Evolutionary conservation across 768 basidiomycete species (phyloP).

Genomic region (Holtermanniella nyarrowii): DNA sequence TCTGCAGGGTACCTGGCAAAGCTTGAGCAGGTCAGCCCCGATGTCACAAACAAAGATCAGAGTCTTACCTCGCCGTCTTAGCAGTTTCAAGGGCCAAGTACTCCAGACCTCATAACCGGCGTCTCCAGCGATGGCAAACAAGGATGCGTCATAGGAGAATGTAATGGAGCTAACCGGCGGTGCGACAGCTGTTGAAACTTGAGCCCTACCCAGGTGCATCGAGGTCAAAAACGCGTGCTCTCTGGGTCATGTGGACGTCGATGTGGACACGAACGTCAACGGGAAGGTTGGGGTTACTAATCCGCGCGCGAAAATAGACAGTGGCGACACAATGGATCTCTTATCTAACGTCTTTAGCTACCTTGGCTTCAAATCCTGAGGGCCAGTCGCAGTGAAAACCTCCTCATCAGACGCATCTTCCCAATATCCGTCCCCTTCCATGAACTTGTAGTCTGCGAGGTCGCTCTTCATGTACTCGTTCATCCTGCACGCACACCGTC

Average conservation of each 20-base stretch:
- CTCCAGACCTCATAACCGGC: conserved; percentile 36
- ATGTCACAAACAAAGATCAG: neutral
- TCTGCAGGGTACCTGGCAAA: conserved; percentile 30
- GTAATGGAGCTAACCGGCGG: conserved; percentile 27
- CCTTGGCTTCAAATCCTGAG: conserved; percentile 10
- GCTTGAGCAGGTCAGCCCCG: conserved; percentile 11
- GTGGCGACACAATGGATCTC: conserved; percentile 18
- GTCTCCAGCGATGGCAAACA: conserved; percentile 34
- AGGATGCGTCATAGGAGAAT: conserved; percentile 27
- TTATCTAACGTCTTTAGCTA: conserved; percentile 14
- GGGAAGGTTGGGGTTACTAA: neutral
- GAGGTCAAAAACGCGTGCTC: neutral
- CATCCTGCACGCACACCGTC: neutral
- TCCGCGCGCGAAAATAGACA: conserved; percentile 16
- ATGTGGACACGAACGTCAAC: neutral
- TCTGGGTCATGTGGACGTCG: no score
- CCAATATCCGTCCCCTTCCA: conserved; percentile 10
- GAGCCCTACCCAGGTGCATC: conserved; percentile 38
- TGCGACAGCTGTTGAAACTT: conserved; percentile 34
- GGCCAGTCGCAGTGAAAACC: no score
- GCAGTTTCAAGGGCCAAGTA: conserved; percentile 21
- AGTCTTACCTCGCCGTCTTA: conserved; percentile 25
- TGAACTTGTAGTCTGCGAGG: conserved; percentile 8
- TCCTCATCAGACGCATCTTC: neutral
- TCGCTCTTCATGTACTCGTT: neutral